Evolutionary conservation across 148 eudicot genomes (phyloP), one percentile per base, ranked within the genome.

Genomic region (Vaccinium macrocarpon): DNA sequence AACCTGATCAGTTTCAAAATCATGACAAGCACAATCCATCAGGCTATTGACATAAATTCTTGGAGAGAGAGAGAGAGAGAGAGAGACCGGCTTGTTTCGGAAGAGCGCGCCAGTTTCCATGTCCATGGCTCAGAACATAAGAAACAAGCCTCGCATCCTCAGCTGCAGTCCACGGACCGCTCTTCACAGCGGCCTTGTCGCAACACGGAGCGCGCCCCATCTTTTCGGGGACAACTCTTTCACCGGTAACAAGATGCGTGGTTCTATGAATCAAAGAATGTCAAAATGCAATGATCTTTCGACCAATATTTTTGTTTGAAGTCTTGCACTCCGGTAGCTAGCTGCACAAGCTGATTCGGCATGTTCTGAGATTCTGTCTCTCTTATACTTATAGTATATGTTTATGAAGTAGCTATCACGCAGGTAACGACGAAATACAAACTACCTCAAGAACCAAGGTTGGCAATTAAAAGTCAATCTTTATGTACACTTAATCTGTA

Each of bases 1-100:
- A 88, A 8, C 90, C 93, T 91, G 83, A 42, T n/a, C n/a, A 42
- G 85, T 10, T 64, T 23, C 70, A 64, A 64, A n/a, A 62, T 62
- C 8, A 62, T 62, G 27, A 62, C 70, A 62, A 9, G 70, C 29
- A 23, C 70, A 64, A 64, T 32, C 29, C 70, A 64, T 64, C 70
- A 64, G 10, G 70, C 70, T 8, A 64, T 64, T 23, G 29, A 64
- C 29, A 64, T 23, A n/a, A 64, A n/a, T 13, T 59, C 27, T 55
- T 42, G 5, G 5, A 42, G 5, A 42, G 46, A 59, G 23, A 62
- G 29, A 62, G 70, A 23, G 70, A 62, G 70, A 62, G 70, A 23
- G 70, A 62, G 70, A 64, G 32, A 64, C 70, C 70, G 0, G 70
- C 70, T 64, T 64, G 29, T 23, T 23, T 64, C 23, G 70, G 70